Percentiles rank a stretch among this genome's conserved stretches.
Conservation (phyloP, 192 early-diverging fungal genomes). For the Spizellomyces sp. region DNA sequence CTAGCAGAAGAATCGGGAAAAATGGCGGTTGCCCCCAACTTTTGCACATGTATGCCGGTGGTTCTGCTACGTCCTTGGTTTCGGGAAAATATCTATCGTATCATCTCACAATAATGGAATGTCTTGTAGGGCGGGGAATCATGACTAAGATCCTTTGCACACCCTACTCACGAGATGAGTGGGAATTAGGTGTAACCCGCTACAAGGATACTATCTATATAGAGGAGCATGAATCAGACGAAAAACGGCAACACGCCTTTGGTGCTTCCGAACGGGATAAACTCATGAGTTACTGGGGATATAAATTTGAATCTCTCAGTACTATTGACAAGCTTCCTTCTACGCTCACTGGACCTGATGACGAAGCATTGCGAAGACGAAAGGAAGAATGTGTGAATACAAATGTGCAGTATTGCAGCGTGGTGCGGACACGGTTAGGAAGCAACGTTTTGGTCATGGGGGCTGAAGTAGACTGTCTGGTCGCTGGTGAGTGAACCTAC, state of each 20-base stretch:
- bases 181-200: constrained; percentile 78
- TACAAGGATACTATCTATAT: constrained; percentile 74
- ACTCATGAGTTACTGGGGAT: constrained; percentile 84
- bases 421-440: constrained; percentile 79
- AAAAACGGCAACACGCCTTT: constrained; percentile 35
- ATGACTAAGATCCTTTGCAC: constrained; percentile 84
- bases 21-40: constrained; percentile 7
- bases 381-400: constrained; percentile 65
- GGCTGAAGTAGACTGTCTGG: constrained; percentile 89
- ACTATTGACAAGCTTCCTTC: constrained; percentile 63
- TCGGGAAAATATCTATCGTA: not conserved
- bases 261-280: constrained; percentile 57
- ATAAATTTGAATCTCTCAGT: constrained; percentile 83
- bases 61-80: not conserved
- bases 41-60: constrained; percentile 39
- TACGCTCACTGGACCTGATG: constrained; percentile 19
- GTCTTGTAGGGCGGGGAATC: constrained; percentile 78
- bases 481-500: constrained; percentile 38
- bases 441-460: constrained; percentile 74
- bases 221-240: constrained; percentile 53
- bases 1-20: not conserved
- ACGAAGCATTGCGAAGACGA: constrained; percentile 49
- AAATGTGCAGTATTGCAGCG: constrained; percentile 86
- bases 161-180: constrained; percentile 80
- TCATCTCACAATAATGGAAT: constrained; percentile 7